These are phyloP conservation scores for Aureobasidium namibiae DNA, from an alignment of 2,329 filamentous ascomycete genomes.

Conservation along the genomic window DNA sequence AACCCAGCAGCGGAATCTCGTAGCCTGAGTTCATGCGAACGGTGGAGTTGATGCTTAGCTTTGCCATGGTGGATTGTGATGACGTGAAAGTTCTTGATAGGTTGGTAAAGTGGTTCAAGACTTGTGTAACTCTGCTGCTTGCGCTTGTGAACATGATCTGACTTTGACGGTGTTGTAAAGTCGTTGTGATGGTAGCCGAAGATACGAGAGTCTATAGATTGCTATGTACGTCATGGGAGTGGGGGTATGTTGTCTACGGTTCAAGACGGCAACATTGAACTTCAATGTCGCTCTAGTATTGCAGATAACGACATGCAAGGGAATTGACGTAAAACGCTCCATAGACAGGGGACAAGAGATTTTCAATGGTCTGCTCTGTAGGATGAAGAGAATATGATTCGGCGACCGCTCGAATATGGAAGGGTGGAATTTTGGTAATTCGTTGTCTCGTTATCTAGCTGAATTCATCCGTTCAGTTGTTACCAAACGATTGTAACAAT, in stretches of 20 bases:
- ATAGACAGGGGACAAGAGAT: not conserved
- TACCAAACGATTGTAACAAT: no score
- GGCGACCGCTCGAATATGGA: not conserved
- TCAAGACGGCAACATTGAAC: not conserved
- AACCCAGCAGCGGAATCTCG: slow-evolving; percentile 53
- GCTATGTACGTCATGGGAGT: not conserved
- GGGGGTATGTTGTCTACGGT: not conserved
- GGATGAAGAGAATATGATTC: not conserved
- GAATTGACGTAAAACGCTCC: not conserved
- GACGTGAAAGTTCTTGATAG: not conserved
- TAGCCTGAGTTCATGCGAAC: slow-evolving; percentile 51
- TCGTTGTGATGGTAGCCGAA: not conserved
- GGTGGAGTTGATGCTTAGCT: slow-evolving; percentile 28
- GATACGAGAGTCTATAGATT: not conserved
- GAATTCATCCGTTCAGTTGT: not conserved
- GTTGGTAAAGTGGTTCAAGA: not conserved
- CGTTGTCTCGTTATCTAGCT: not conserved
- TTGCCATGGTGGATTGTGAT: slow-evolving; percentile 5
- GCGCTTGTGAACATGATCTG: slow-evolving; percentile 1
- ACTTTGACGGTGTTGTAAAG: not conserved
- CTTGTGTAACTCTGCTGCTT: not conserved
- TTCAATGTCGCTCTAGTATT: not conserved
- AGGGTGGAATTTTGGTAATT: not conserved
- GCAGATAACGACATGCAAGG: not conserved
- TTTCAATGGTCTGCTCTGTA: not conserved